A percentile compares a stretch with the other conserved stretches of the same genome.
These are phyloP conservation scores for Selenicereus undatus DNA, from an alignment of 148 eudicot genomes.

Conservation along the genomic window DNA sequence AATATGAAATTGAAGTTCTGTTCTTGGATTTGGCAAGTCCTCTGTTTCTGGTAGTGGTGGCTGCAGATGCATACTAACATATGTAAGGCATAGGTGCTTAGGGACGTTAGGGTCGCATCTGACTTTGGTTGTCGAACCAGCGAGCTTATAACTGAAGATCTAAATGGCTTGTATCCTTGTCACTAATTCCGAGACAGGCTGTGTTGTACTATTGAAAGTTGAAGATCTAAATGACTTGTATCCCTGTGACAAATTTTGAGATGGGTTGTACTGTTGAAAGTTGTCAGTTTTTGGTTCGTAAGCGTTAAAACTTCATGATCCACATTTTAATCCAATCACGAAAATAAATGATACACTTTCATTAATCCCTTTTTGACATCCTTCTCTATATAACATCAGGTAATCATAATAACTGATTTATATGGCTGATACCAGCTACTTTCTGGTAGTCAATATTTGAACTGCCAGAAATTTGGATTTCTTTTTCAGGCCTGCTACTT, in stretches of 20 bases:
- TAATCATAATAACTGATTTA: neutral
- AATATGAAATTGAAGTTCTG: neutral
- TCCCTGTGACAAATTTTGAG: neutral
- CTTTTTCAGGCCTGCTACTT: neutral
- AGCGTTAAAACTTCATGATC: neutral
- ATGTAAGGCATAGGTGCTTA: neutral
- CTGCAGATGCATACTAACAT: neutral
- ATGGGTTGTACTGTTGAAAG: neutral
- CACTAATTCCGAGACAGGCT: too few species aligned
- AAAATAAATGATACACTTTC: neutral
- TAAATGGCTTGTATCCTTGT: neutral
- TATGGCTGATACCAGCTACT: neutral
- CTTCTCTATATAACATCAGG: neutral
- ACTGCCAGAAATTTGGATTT: neutral
- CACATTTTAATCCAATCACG: neutral
- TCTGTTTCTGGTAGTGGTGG: neutral
- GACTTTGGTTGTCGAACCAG: neutral
- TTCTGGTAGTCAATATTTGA: conserved; percentile 4
- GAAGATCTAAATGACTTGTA: neutral
- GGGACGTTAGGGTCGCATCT: neutral
- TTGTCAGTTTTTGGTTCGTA: neutral
- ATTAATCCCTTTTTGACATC: neutral
- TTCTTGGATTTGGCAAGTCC: neutral
- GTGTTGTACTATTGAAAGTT: neutral
- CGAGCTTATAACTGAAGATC: neutral